Conservation (phyloP, 2,329 filamentous ascomycete species). For the Monosporascus cannonballus region DNA sequence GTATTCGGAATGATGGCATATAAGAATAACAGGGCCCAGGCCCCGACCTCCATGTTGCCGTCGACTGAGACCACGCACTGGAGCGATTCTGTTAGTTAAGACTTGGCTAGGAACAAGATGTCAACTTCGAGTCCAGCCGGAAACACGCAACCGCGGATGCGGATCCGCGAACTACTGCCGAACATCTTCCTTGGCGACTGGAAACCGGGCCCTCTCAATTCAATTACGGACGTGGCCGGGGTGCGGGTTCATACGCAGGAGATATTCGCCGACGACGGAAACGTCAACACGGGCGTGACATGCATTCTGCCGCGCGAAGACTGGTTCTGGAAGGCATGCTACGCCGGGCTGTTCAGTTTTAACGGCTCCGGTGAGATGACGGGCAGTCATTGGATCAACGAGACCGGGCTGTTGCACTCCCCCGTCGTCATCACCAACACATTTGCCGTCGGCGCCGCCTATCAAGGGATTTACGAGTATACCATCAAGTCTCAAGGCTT, state of each 20-base stretch:
- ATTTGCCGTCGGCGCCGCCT: constrained; percentile 50
- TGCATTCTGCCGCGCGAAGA: constrained; percentile 39
- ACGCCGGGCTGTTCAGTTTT: constrained; percentile 52
- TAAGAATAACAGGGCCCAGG: neutral
- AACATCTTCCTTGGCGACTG: constrained; percentile 36
- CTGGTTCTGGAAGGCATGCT: constrained; percentile 39
- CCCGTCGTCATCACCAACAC: constrained; percentile 57
- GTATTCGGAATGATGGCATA: no score
- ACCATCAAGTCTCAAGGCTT: constrained; percentile 39
- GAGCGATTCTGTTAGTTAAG: no score
- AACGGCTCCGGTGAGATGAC: constrained; percentile 61
- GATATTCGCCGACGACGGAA: constrained; percentile 27
- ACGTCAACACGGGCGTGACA: constrained; percentile 44
- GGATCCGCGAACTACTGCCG: constrained; percentile 40
- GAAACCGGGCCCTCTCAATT: constrained; percentile 39
- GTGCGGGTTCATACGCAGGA: constrained; percentile 41
- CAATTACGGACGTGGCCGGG: constrained; percentile 44
- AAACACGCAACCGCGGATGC: constrained; percentile 17
- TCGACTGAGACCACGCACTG: no score
- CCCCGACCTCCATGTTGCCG: no score
- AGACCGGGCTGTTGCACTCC: constrained; percentile 52
- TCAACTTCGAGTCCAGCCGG: constrained; percentile 2
- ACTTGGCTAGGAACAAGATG: constrained; percentile 1
- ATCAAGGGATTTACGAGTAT: constrained; percentile 54
- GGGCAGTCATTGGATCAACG: constrained; percentile 54